A percentile compares a stretch with the other conserved stretches of the same genome.
phyloP scores from a whole-genome alignment of 179 eudicot species.

The Amaranthus tricolor region DNA sequence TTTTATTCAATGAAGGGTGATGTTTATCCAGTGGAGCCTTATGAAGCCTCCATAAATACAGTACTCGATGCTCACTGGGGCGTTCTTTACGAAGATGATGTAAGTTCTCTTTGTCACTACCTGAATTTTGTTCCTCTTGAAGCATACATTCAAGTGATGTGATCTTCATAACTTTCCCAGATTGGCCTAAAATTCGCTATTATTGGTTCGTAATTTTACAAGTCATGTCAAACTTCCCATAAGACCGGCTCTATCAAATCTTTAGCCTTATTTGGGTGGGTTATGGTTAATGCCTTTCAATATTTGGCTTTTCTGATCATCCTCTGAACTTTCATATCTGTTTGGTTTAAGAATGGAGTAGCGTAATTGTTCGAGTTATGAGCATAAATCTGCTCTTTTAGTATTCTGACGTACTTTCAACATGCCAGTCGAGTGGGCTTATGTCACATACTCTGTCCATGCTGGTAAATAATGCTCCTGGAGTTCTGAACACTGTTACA shows the following conservation, averaged over 20 bases:
- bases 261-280: slow-evolving; percentile 10
- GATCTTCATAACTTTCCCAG: background rate
- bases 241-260: background rate
- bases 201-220: too few relatives aligned
- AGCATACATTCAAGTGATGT: background rate
- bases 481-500: slow-evolving; percentile 73
- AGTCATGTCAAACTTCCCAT: background rate
- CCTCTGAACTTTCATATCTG: background rate
- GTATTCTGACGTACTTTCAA: slow-evolving; percentile 17
- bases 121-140: background rate
- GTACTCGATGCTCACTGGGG: slow-evolving; percentile 98
- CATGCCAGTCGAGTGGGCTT: slow-evolving; percentile 66
- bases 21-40: slow-evolving; percentile 88
- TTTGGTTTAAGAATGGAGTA: background rate
- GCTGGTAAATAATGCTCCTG: slow-evolving; percentile 72
- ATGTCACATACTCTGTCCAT: slow-evolving; percentile 78
- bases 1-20: slow-evolving; percentile 60
- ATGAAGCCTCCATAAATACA: slow-evolving; percentile 46
- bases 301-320: background rate
- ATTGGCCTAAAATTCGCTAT: too few relatives aligned
- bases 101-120: slow-evolving; percentile 33
- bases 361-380: background rate
- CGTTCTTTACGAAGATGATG: slow-evolving; percentile 74
- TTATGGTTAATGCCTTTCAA: background rate
- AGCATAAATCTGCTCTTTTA: background rate